Evolutionary conservation across 208 protist genomes (phyloP).

Genomic region (Crithidia mellificae): DNA sequence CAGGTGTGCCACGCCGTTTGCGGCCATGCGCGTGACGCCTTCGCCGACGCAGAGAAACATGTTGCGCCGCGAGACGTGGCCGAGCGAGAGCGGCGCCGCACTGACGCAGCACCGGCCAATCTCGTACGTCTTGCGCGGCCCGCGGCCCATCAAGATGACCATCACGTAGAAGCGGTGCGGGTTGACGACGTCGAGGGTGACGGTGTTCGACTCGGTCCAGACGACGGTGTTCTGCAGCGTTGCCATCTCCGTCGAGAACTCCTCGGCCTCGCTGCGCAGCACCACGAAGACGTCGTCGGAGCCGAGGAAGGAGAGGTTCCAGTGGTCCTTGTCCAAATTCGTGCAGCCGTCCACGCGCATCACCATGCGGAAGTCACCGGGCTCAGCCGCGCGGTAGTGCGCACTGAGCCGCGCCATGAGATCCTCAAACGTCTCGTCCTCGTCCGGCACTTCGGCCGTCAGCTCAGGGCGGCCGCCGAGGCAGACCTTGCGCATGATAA

Average conservation of each 20-base stretch:
- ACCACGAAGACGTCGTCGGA: slow-evolving; percentile 66
- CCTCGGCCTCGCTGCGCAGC: slow-evolving; percentile 60
- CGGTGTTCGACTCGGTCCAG: slow-evolving; percentile 39
- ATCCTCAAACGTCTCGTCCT: slow-evolving; percentile 59
- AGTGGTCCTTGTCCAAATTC: slow-evolving; percentile 49
- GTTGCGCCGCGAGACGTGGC: slow-evolving; percentile 54
- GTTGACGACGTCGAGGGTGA: slow-evolving; percentile 61
- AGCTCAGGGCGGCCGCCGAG: slow-evolving; percentile 31
- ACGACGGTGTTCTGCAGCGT: slow-evolving; percentile 54
- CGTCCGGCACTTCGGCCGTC: slow-evolving; percentile 28
- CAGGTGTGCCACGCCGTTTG: slow-evolving; percentile 65
- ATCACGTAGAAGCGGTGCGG: slow-evolving; percentile 51
- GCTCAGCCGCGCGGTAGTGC: slow-evolving; percentile 55
- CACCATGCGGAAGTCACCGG: slow-evolving; percentile 32
- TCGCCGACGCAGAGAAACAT: slow-evolving; percentile 65
- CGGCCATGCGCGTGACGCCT: slow-evolving; percentile 30
- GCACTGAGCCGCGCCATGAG: slow-evolving; percentile 52
- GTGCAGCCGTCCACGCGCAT: slow-evolving; percentile 70
- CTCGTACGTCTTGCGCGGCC: slow-evolving; percentile 45
- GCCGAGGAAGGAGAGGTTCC: slow-evolving; percentile 50
- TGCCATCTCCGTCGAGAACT: slow-evolving; percentile 41
- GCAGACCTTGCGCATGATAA: slow-evolving; percentile 18
- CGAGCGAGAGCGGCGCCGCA: slow-evolving; percentile 44
- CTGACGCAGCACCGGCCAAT: slow-evolving; percentile 65
- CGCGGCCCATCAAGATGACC: slow-evolving; percentile 59